Evolutionary conservation across 1,284 basidiomycete genomes (phyloP).

Genomic region (Microbotryum lychnidis-dioicae): DNA sequence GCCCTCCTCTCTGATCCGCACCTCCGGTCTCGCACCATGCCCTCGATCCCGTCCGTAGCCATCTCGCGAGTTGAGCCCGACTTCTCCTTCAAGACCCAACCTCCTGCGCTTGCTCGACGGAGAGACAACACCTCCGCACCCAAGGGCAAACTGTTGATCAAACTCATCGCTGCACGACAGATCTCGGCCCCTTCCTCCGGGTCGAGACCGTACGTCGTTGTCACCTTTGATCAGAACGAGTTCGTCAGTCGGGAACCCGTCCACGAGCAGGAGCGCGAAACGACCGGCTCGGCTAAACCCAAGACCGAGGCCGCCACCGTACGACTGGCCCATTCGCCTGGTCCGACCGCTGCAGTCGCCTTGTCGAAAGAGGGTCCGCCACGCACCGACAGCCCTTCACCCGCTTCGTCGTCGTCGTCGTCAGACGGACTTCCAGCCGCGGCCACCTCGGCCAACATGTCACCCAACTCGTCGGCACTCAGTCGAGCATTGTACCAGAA

Average conservation of each 20-base stretch:
- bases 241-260: conserved; percentile 90
- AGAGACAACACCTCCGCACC: conserved; percentile 23
- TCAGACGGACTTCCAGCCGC: no score
- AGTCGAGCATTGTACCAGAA: neutral
- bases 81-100: conserved; percentile 28
- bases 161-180: conserved; percentile 84
- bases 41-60: conserved; percentile 12
- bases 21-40: neutral
- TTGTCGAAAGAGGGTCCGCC: no score
- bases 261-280: conserved; percentile 72
- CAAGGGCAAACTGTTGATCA: conserved; percentile 83
- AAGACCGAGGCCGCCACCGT: conserved; percentile 29
- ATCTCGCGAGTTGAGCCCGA: conserved; percentile 28
- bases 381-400: no score
- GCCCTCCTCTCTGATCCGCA: neutral
- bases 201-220: conserved; percentile 84
- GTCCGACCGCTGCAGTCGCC: no score
- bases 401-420: no score
- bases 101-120: conserved; percentile 8
- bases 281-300: conserved; percentile 61
- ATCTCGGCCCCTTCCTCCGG: conserved; percentile 61
- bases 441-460: no score
- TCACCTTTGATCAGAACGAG: conserved; percentile 98
- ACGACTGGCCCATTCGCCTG: no score
- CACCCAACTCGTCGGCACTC: neutral